Conservation (phyloP, 2,329 filamentous ascomycete genomes). For the Thelonectria discophora region DNA sequence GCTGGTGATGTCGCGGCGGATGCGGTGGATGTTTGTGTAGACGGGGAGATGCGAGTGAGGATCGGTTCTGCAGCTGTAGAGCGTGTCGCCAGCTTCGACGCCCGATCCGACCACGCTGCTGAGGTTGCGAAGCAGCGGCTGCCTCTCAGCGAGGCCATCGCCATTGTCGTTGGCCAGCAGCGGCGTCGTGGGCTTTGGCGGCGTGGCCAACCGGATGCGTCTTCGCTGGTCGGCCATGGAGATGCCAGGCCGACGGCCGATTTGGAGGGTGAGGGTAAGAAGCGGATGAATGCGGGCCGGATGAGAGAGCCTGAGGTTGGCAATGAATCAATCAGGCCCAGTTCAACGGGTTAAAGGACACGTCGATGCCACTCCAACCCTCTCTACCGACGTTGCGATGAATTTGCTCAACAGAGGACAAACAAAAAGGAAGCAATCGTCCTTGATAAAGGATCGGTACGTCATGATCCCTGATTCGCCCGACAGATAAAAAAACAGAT, state of each 20-base stretch:
- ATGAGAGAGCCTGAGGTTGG: too few species aligned
- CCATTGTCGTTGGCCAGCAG: slow-evolving; percentile 25
- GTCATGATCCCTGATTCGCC: slow-evolving; percentile 40
- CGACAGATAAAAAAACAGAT: neutral
- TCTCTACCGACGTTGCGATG: too few species aligned
- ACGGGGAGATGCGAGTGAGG: slow-evolving; percentile 72
- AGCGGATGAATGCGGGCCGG: neutral
- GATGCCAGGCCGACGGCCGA: neutral
- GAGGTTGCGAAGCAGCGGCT: slow-evolving; percentile 47
- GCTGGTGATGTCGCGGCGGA: slow-evolving; percentile 69
- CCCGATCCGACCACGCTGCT: slow-evolving; percentile 37
- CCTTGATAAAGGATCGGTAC: neutral
- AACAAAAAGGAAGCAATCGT: too few species aligned
- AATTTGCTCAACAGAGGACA: too few species aligned
- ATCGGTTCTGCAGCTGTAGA: slow-evolving; percentile 65
- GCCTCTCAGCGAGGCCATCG: slow-evolving; percentile 43
- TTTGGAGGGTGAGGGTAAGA: neutral
- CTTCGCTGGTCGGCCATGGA: slow-evolving; percentile 40
- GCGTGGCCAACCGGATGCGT: slow-evolving; percentile 45
- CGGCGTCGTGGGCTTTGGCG: slow-evolving; percentile 36
- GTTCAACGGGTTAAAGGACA: too few species aligned
- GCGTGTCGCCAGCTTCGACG: slow-evolving; percentile 44
- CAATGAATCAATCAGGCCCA: too few species aligned
- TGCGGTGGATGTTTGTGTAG: slow-evolving; percentile 80
- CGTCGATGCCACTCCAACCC: too few species aligned